Evolutionary conservation across 2,329 filamentous ascomycete genomes (phyloP), one percentile per base, ranked within the genome.

Genomic region (Aspergillus piperis): DNA sequence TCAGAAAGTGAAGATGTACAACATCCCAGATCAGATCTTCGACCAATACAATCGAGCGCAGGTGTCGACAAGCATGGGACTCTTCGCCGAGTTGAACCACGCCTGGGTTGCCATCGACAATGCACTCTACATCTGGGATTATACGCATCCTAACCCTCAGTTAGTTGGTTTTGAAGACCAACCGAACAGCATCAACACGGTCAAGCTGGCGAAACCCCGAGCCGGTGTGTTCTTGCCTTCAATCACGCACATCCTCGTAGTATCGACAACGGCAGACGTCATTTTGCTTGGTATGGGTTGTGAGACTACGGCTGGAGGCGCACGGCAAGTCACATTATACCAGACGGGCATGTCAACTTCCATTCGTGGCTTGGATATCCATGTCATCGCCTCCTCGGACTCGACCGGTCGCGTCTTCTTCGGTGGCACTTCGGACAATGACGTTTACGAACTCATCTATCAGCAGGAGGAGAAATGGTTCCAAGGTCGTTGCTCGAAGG

Each of bases 391-490:
- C 21, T 91, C 90, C 15, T 95, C 93, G 0, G 78, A 80, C 2
- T 87, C 88, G 19, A 90, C 87, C 21, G 96, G 96, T 8, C 90
- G 95, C 62, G 95, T 99, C 65, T 99, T 99, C 81, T 96, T 97
- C 71, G 88, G 90, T 44, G 91, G 92, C 39, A 85, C 84, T 54
- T 84, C 83, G 54, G 91, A 94, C 66, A 92, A 92, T 64, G 93
- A 98, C 69, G 87, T 99, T 51, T 91, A 95, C 74, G 95, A 99
- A 77, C 85, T 99, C 57, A 93, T 90, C 67, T 99, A 99, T 74
- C 94, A 98, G 77, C 92, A 96, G 71, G 92, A 98, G 75, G 95
- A 99, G 77, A 90, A 90, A 68, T 99, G 95, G 95, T 99, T 99
- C 73, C 89, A 90, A 56, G 92, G 88, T 75, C 86, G 90, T 66